A percentile compares a stretch with the other conserved stretches of the same genome.
These are phyloP conservation scores for Parastagonospora nodorum DNA, from an alignment of 2,329 filamentous ascomycete species.

Conservation along the genomic window DNA sequence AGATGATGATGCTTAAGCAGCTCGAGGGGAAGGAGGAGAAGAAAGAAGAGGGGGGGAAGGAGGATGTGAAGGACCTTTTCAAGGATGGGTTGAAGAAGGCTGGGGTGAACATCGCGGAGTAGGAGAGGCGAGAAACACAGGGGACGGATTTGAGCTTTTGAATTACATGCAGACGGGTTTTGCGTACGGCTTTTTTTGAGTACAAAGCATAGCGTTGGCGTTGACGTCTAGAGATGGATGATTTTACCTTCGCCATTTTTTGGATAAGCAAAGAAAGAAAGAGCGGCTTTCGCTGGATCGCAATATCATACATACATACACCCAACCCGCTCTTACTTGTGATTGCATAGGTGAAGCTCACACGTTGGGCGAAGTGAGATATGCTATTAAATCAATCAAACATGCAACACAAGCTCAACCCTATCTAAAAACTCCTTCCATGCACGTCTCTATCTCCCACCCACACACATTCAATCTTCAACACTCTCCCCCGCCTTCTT, in stretches of 20 bases:
- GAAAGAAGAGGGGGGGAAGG: background rate
- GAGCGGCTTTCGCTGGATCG: background rate
- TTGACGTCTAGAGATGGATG: background rate
- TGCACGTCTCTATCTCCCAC: background rate
- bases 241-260: background rate
- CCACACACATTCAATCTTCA: conserved; percentile 35
- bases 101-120: conserved; percentile 44
- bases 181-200: background rate
- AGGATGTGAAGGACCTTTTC: conserved; percentile 50
- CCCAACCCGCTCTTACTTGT: no score
- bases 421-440: background rate
- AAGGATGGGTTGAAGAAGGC: conserved; percentile 48
- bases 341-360: no score
- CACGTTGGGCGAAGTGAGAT: no score
- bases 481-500: conserved; percentile 44
- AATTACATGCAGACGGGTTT: background rate
- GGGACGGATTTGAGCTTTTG: background rate
- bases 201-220: conserved; percentile 4
- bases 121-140: background rate
- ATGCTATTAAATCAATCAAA: no score
- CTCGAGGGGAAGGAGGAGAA: conserved; percentile 15
- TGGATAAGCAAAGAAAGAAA: background rate
- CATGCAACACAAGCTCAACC: background rate
- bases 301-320: no score
- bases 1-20: conserved; percentile 49